Evolutionary conservation across 257 asterid genomes (phyloP).

Genomic region (Henckelia pumila): DNA sequence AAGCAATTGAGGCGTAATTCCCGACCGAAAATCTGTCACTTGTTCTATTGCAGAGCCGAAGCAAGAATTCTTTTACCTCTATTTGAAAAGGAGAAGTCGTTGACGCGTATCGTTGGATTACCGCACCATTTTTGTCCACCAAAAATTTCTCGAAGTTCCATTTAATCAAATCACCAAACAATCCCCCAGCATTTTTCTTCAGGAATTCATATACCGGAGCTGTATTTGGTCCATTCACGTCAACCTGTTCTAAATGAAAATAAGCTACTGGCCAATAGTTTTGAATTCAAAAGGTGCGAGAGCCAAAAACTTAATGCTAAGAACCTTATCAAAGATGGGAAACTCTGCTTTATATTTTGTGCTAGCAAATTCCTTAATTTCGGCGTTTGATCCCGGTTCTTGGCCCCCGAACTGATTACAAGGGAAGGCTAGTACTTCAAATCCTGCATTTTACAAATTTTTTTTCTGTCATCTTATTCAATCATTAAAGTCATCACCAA

Average conservation of each 20-base stretch:
- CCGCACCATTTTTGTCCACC: conserved; percentile 86
- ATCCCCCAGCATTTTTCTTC: conserved; percentile 82
- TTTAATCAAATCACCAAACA: conserved; percentile 76
- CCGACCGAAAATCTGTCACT: too few species aligned
- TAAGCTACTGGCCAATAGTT: conserved; percentile 18
- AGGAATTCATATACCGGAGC: conserved; percentile 90
- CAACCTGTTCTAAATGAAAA: conserved; percentile 53
- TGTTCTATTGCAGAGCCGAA: not conserved
- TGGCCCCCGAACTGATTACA: conserved; percentile 97
- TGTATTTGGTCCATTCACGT: conserved; percentile 86
- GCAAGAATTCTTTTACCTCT: conserved; percentile 49
- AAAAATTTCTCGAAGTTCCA: conserved; percentile 98
- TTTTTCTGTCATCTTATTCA: not conserved
- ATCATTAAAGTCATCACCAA: not conserved
- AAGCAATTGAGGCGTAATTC: too few species aligned
- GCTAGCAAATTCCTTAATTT: conserved; percentile 85
- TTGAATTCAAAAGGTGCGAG: not conserved
- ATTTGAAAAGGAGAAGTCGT: conserved; percentile 84
- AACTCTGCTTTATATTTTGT: conserved; percentile 86
- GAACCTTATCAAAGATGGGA: conserved; percentile 89
- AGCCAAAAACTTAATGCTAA: not conserved
- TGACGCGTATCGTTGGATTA: conserved; percentile 85
- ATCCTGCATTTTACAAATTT: conserved; percentile 48
- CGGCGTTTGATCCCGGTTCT: conserved; percentile 88
- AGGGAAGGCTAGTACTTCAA: conserved; percentile 91